Evolutionary conservation across 148 eudicot species (phyloP), one percentile per base, ranked within the genome.

Genomic region (Vaccinium darrowii): DNA sequence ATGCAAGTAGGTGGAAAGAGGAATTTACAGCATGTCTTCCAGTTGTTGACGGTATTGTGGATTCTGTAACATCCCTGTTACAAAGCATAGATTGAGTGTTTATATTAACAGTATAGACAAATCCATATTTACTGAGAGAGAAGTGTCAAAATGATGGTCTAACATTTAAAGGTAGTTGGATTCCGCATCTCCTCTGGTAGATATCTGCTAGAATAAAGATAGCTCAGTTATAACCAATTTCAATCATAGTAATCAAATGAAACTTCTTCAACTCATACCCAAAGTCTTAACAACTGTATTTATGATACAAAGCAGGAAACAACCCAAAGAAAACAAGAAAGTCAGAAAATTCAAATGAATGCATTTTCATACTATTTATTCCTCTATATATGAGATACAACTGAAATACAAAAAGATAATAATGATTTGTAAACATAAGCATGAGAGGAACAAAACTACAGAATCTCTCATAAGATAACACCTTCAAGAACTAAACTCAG

Each of bases 111-210:
- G 30, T 54, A 83, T 25, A 53, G 54, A 63, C 63, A 72, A 72
- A 36, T 56, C 79, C 79, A 7, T 12, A 33, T 56, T 62, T 52
- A 13, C 49, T 2, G 71, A 39, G 78, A 11, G 25, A 82, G 12
- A 60, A 74, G 13, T 14, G 79, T 80, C 50, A 50, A 65, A 85
- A 52, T 56, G n/a, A 84, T 83, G 86, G 78, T 91, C 98, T 93
- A 63, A 97, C 99, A 95, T 89, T 94, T 97, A 86, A 97, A 97
- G 71, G 98, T 91, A 27, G 89, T 85, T n/a, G 99, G 98, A 86
- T 97, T 90, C 87, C 98, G 93, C 98, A 97, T 95, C 98, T 97
- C 99, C 90, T 95, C 94, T 15, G 99, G 99, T 56, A 97, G 89
- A 89, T 94, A 93, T 84, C 99, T 95, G 94, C 88, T 84, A 87